These are phyloP conservation scores for Cladosporium oxysporum DNA, from an alignment of 2,329 filamentous ascomycete genomes.

Conservation along the genomic window DNA sequence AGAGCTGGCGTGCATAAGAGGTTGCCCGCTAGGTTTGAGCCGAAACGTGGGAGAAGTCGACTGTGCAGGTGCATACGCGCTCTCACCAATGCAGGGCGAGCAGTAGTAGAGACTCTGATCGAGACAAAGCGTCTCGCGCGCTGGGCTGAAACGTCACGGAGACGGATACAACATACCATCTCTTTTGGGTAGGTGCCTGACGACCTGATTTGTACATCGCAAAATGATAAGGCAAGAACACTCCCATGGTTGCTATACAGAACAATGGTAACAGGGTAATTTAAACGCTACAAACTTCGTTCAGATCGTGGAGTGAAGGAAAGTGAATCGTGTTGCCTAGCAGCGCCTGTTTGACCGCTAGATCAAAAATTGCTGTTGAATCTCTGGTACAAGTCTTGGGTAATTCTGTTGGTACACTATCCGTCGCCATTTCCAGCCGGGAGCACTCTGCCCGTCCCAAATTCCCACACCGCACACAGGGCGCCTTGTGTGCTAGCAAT, in stretches of 20 bases:
- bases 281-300: neutral
- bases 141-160: neutral
- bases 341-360: constrained; percentile 14
- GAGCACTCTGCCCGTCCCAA: constrained; percentile 9
- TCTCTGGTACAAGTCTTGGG: constrained; percentile 10
- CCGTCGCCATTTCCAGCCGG: constrained; percentile 20
- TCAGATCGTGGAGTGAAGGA: neutral
- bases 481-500: neutral
- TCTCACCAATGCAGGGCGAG: neutral
- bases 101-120: neutral
- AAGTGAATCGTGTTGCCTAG: constrained; percentile 16
- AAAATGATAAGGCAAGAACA: neutral
- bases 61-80: constrained; percentile 11
- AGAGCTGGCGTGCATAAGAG: neutral
- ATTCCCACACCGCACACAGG: constrained; percentile 9
- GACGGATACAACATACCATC: neutral
- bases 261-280: constrained; percentile 5
- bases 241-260: neutral
- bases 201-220: neutral
- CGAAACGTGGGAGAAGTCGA: constrained; percentile 16
- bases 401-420: constrained; percentile 19
- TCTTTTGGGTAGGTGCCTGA: neutral
- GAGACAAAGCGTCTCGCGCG: neutral
- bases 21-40: constrained; percentile 1
- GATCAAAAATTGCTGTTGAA: constrained; percentile 13